Conservation (phyloP, 768 basidiomycete genomes). For the Tricholoma sp. region DNA sequence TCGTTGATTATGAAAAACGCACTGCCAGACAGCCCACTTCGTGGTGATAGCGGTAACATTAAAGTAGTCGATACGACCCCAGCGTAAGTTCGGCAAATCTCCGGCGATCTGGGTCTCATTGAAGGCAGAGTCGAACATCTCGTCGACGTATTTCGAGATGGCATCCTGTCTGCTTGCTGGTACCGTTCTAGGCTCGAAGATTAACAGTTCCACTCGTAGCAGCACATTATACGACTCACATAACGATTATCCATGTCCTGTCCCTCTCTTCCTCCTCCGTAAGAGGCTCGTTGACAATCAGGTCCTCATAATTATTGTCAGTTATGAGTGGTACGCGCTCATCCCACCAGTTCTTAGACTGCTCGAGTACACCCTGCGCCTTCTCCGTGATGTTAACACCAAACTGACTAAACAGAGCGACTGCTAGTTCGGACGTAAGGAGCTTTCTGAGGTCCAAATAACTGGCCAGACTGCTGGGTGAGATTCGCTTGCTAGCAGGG, state of each 20-base stretch:
- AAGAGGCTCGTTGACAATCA: slow-evolving; percentile 67
- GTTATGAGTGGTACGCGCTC: slow-evolving; percentile 72
- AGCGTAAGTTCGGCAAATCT: slow-evolving; percentile 68
- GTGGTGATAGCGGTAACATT: slow-evolving; percentile 80
- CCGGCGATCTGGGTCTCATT: slow-evolving; percentile 54
- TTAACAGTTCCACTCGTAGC: background rate
- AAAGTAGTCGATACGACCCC: slow-evolving; percentile 85
- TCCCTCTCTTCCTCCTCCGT: slow-evolving; percentile 58
- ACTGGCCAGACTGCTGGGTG: slow-evolving; percentile 19
- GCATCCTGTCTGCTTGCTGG: slow-evolving; percentile 57
- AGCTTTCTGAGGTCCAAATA: slow-evolving; percentile 35
- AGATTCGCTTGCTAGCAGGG: slow-evolving; percentile 15
- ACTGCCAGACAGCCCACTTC: slow-evolving; percentile 86
- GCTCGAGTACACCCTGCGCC: slow-evolving; percentile 30
- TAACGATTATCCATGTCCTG: slow-evolving; percentile 71
- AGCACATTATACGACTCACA: slow-evolving; percentile 43
- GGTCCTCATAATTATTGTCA: slow-evolving; percentile 71
- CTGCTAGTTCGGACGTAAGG: slow-evolving; percentile 51
- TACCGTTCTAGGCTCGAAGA: slow-evolving; percentile 38
- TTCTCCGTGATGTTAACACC: slow-evolving; percentile 72
- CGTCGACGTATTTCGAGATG: slow-evolving; percentile 65
- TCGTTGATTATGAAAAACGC: slow-evolving; percentile 21
- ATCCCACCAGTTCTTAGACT: slow-evolving; percentile 50
- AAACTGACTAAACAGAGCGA: slow-evolving; percentile 44
- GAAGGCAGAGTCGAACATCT: slow-evolving; percentile 69